phyloP scores from a whole-genome alignment of 148 eudicot genomes.

The Camellia lanceoleosa region DNA sequence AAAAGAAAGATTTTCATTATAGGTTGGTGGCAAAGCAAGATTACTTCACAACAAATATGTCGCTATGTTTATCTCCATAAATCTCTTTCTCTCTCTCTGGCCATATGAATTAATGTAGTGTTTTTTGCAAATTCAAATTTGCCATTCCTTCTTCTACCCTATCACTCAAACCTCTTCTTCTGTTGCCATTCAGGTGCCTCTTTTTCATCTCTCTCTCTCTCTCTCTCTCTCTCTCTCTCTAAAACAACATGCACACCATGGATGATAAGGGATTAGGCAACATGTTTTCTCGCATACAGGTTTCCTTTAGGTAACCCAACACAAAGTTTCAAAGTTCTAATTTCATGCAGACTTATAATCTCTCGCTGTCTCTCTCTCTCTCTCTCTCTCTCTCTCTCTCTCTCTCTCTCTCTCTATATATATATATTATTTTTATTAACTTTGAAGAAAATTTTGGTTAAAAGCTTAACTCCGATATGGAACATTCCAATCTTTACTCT shows the following conservation, averaged over 20 bases:
- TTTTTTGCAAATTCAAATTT: slow-evolving; percentile 24
- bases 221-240: background rate
- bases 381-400: too few species aligned
- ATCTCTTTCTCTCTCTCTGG: too few species aligned
- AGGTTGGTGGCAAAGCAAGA: too few species aligned
- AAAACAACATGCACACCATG: slow-evolving; percentile 22
- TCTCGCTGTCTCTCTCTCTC: too few species aligned
- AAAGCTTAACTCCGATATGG: background rate
- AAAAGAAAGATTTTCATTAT: too few species aligned
- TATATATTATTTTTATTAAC: background rate
- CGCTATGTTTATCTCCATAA: background rate
- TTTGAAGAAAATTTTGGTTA: background rate
- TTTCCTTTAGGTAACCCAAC: slow-evolving; percentile 28
- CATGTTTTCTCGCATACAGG: slow-evolving; percentile 27
- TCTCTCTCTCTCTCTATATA: too few species aligned
- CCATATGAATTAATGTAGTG: background rate
- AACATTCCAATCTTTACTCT: too few species aligned
- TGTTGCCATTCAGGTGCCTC: background rate
- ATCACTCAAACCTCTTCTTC: too few species aligned
- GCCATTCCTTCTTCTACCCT: background rate
- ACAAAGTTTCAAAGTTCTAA: background rate
- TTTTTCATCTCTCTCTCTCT: background rate
- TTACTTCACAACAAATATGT: background rate
- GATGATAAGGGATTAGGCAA: slow-evolving; percentile 19
- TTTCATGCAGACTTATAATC: background rate